Evolutionary conservation across 306 rosid genomes (phyloP), one percentile per base, ranked within the genome.

Genomic region (Urtica urens): DNA sequence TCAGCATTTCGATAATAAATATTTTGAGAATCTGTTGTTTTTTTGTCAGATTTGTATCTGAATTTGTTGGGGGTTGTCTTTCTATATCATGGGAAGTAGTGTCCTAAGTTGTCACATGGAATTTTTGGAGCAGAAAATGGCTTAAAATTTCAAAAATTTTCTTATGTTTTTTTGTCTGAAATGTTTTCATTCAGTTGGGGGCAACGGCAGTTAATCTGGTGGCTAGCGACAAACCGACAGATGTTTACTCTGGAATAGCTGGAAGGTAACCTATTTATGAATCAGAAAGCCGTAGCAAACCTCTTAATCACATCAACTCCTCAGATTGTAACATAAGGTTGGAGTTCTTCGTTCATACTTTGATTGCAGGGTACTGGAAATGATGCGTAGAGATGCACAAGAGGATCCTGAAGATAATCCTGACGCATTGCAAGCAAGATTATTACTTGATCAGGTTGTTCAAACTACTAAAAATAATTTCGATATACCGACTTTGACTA

Each of bases 191-290:
- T 57, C 68, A 88, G 97, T 64, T 70, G 69, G 97, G 97, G 45
- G 97, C 95, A 34, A 74, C 71, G 68, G 66, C 97, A 40, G 97
- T 88, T 61, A 88, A 88, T 72, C 80, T 88, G 56, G 82, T 84
- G 57, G 76, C 78, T 7, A 77, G 90, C 55, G 95, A 81, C 86
- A 88, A 84, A 74, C 97, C 95, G n/a, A 90, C 95, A 17, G 97
- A 88, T 68, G 95, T 84, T 56, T 88, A 88, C 73, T 72, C 94
- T 0, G 97, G 93, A 58, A 90, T 90, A 74, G 97, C 97, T 51
- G 87, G 75, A 62, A 81, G 90, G 97, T 88, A 59, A 10, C 16
- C 27, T 43, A 16, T 3, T 43, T 43, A 20, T 21, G 27, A 43
- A 13, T 2, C 2, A 22, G n/a, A 3, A 20, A 23, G 49, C n/a